These are phyloP conservation scores for Lepidium sativum DNA, from an alignment of 345 rosid genomes.

Conservation along the genomic window DNA sequence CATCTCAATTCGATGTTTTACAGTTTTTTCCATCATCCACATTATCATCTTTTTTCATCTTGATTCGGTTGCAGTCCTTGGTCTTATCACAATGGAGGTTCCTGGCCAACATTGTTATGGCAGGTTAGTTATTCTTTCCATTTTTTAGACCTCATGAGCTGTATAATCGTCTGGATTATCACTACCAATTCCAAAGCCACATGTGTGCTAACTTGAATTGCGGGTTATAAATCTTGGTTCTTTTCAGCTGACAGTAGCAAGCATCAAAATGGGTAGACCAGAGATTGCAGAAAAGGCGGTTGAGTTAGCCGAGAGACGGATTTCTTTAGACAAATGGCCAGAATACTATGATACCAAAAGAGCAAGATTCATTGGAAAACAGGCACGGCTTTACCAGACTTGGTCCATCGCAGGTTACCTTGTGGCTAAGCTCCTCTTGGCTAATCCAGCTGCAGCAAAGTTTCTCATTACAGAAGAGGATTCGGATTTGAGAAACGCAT, in stretches of 20 bases:
- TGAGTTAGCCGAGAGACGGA: slow-evolving; percentile 57
- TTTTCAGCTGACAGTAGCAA: slow-evolving; percentile 67
- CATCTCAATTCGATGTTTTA: background rate
- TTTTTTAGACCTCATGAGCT: background rate
- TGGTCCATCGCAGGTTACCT: slow-evolving; percentile 96
- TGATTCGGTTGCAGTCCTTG: slow-evolving; percentile 59
- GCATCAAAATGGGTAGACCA: slow-evolving; percentile 81
- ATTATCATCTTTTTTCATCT: background rate
- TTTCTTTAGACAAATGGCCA: slow-evolving; percentile 78
- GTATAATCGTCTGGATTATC: background rate
- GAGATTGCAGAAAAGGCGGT: slow-evolving; percentile 78
- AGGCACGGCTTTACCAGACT: slow-evolving; percentile 65
- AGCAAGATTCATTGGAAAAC: slow-evolving; percentile 88
- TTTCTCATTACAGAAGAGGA: slow-evolving; percentile 63
- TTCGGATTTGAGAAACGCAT: slow-evolving; percentile 49
- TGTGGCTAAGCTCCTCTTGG: slow-evolving; percentile 70
- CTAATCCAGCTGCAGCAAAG: slow-evolving; percentile 55
- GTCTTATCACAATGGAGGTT: slow-evolving; percentile 95
- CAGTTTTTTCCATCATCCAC: background rate
- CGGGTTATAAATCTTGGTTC: background rate
- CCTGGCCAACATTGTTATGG: slow-evolving; percentile 97
- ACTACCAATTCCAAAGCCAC: background rate
- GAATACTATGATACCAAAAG: slow-evolving; percentile 77
- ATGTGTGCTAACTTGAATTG: background rate
- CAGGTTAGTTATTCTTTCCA: slow-evolving; percentile 50